Evolutionary conservation across 2,329 filamentous ascomycete genomes (phyloP), one percentile per base, ranked within the genome.

Genomic region (Zymoseptoria passerinii): DNA sequence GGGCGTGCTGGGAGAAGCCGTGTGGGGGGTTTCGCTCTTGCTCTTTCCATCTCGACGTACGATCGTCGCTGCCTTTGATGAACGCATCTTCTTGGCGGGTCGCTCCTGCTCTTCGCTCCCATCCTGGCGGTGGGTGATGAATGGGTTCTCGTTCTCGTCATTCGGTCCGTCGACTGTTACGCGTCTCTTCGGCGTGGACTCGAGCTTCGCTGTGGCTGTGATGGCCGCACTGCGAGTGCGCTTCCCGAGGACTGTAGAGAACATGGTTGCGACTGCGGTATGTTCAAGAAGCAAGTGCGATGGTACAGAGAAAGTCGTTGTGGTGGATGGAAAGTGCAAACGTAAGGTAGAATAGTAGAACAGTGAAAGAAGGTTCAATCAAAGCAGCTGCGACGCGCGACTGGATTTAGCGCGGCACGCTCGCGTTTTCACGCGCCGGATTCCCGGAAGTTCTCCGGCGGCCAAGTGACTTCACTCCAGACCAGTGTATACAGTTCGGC

Each of bases 71-170:
- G 50, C 23, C 28, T 28, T 20, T 6, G 68, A 69, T 55, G 62
- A 63, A 51, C 73, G 71, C 64, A 73, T 75, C 53, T 66, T 68
- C 54, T 68, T 71, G 50, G 61, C 60, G 5, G 72, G 70, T 63
- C 67, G 66, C 66, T 69, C 63, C 63, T 65, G 65, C 55, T 63
- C 61, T 48, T 71, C 65, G 28, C 77, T 75, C 53, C 79, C 70
- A 77, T 75, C 56, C 71, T 70, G 61, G 56, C 56, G 51, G 19
- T 54, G 73, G 6, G 71, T 74, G 54, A 77, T 64, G 59, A 83
- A 80, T 1, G 82, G 83, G 58, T 87, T 84, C 61, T 81, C 77
- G 64, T 90, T 88, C 72, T 91, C 87, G 65, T 88, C 83, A 65
- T 86, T 84, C 67, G 82, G 78, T 28, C 75, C 73, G 5, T 75